Conservation (phyloP, 139 green algal genomes). For the Micromonas commoda region DNA sequence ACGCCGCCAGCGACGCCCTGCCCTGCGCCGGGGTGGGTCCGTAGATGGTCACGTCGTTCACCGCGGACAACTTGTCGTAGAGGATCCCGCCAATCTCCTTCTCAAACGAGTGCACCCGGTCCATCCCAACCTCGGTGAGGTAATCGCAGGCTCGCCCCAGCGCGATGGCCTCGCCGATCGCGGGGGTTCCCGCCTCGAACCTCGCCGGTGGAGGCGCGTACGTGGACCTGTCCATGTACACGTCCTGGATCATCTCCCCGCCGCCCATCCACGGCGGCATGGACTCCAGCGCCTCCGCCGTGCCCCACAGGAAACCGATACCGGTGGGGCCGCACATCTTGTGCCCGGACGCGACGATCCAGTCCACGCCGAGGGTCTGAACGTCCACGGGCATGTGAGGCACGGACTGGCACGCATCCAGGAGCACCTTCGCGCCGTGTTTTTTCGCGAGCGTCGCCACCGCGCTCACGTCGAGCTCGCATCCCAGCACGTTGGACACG, state of each 20-base stretch:
- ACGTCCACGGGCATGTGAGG: slow-evolving; percentile 94
- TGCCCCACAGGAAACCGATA: slow-evolving; percentile 96
- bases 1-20: slow-evolving; percentile 76
- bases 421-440: slow-evolving; percentile 74
- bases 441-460: slow-evolving; percentile 53
- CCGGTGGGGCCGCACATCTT: slow-evolving; percentile 96
- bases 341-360: slow-evolving; percentile 85
- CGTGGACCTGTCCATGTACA: slow-evolving; percentile 85
- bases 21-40: slow-evolving; percentile 58
- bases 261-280: slow-evolving; percentile 95
- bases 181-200: slow-evolving; percentile 95
- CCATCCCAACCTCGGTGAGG: slow-evolving; percentile 49
- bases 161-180: slow-evolving; percentile 81
- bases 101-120: slow-evolving; percentile 46
- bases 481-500: slow-evolving; percentile 90
- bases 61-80: slow-evolving; percentile 58
- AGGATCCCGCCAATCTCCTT: slow-evolving; percentile 72
- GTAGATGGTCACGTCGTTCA: slow-evolving; percentile 76
- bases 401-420: slow-evolving; percentile 95
- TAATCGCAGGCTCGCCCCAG: slow-evolving; percentile 72
- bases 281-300: slow-evolving; percentile 63
- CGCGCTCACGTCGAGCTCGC: slow-evolving; percentile 43
- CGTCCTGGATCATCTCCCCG: slow-evolving; percentile 97
- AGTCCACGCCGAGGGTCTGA: slow-evolving; percentile 78
- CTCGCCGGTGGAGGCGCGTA: slow-evolving; percentile 79